Percentiles rank a stretch among this genome's conserved stretches.
These are phyloP conservation scores for Phialophora chinensis DNA, from an alignment of 2,329 filamentous ascomycete species.

Conservation along the genomic window DNA sequence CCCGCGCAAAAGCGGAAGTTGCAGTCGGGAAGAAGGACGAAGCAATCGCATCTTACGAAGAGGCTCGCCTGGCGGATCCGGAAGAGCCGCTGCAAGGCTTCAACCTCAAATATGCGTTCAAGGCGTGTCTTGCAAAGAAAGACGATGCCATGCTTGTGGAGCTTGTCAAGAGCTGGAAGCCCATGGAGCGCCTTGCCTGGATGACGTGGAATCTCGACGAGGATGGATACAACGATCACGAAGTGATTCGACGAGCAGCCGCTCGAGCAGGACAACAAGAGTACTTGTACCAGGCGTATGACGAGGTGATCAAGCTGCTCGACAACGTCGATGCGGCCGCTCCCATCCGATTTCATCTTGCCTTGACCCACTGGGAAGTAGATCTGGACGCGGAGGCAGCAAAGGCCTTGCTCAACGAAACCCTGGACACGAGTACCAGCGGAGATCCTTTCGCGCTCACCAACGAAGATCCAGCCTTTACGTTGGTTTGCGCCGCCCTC, in stretches of 20 bases:
- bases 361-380: slow-evolving; percentile 1
- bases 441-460: slow-evolving; percentile 1
- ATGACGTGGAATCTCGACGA: slow-evolving; percentile 15
- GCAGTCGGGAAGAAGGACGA: slow-evolving; percentile 7
- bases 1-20: slow-evolving; percentile 7
- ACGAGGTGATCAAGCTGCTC: slow-evolving; percentile 17
- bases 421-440: slow-evolving; percentile 8
- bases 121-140: neutral
- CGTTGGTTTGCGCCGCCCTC: slow-evolving; percentile 3
- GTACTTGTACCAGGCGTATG: slow-evolving; percentile 13
- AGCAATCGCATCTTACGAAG: slow-evolving; percentile 9
- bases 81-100: slow-evolving; percentile 14
- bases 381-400: neutral
- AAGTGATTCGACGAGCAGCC: slow-evolving; percentile 4
- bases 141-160: slow-evolving; percentile 10
- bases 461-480: slow-evolving; percentile 14
- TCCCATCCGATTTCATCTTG: slow-evolving; percentile 11
- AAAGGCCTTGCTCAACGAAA: slow-evolving; percentile 15
- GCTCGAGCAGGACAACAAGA: neutral
- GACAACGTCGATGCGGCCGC: slow-evolving; percentile 9
- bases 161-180: slow-evolving; percentile 7
- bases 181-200: slow-evolving; percentile 14
- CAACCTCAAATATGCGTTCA: slow-evolving; percentile 12
- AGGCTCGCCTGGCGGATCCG: slow-evolving; percentile 7
- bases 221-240: neutral